Percentiles rank a stretch among this genome's conserved stretches.
These are phyloP conservation scores for Pittosporum tobira DNA, from an alignment of 129 eudicot genomes.

Conservation along the genomic window DNA sequence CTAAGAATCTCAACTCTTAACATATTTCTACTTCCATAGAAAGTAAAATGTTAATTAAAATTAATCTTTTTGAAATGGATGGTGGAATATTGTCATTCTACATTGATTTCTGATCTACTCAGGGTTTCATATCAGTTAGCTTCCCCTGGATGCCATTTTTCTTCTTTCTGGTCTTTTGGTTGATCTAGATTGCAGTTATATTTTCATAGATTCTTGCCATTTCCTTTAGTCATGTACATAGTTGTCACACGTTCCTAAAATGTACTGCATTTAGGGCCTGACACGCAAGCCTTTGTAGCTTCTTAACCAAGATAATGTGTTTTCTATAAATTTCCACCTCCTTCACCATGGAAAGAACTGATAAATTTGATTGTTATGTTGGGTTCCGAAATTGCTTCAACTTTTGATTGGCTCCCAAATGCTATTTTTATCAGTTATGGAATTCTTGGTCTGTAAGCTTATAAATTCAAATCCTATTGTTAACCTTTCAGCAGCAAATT, in stretches of 20 bases:
- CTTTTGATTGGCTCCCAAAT: background rate
- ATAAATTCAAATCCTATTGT: conserved; percentile 7
- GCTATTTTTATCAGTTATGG: background rate
- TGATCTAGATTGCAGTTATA: background rate
- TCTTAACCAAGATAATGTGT: conserved; percentile 7
- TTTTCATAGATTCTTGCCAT: background rate
- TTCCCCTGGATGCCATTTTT: background rate
- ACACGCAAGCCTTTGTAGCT: background rate
- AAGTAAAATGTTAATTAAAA: too few species aligned
- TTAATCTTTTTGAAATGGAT: background rate
- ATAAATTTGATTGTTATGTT: conserved; percentile 4
- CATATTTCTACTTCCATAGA: too few species aligned
- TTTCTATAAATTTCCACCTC: background rate
- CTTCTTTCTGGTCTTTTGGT: background rate
- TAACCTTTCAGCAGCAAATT: conserved; percentile 51
- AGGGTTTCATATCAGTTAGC: background rate
- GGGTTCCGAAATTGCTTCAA: background rate
- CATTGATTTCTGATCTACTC: background rate
- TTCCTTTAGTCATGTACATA: background rate
- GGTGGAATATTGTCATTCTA: background rate
- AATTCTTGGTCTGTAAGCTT: conserved; percentile 1
- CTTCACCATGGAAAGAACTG: background rate
- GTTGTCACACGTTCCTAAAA: background rate
- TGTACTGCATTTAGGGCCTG: background rate
- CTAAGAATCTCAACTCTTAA: too few species aligned